phyloP scores from a whole-genome alignment of 2,329 filamentous ascomycete species.

The Aspergillus sp. region DNA sequence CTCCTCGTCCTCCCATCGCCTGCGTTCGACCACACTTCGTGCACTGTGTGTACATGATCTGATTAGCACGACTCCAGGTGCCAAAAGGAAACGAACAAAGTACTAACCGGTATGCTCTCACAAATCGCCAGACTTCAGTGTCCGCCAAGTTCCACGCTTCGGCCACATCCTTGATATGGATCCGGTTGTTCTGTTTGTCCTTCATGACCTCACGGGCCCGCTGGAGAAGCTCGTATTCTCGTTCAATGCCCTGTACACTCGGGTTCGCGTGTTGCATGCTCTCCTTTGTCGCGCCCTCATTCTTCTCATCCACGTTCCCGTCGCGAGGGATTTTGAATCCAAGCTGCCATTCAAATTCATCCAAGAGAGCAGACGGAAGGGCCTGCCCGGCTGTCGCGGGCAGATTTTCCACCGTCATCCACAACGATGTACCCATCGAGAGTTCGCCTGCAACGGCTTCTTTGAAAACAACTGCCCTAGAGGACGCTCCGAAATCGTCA shows the following conservation, averaged over 20 bases:
- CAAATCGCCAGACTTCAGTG: conserved; percentile 57
- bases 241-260: conserved; percentile 28
- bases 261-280: conserved; percentile 30
- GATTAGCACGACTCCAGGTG: conserved; percentile 1
- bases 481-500: conserved; percentile 52
- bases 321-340: conserved; percentile 68
- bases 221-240: conserved; percentile 43
- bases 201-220: conserved; percentile 42
- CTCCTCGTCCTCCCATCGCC: conserved; percentile 55
- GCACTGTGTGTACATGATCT: conserved; percentile 30
- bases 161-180: conserved; percentile 36
- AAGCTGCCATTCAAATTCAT: conserved; percentile 81
- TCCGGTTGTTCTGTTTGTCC: conserved; percentile 28
- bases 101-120: conserved; percentile 46
- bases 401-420: conserved; percentile 66
- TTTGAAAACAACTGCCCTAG: conserved; percentile 68
- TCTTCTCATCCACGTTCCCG: conserved; percentile 32
- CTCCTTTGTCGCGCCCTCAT: conserved; percentile 25
- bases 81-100: not conserved
- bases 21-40: conserved; percentile 47
- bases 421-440: conserved; percentile 59
- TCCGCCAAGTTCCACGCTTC: conserved; percentile 54
- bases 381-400: conserved; percentile 42
- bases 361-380: conserved; percentile 42
- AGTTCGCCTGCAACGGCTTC: conserved; percentile 66